A percentile compares a stretch with the other conserved stretches of the same genome.
Evolutionary conservation across 192 early-diverging fungal genomes (phyloP).

Genomic region (Backusella liffmaniae): DNA sequence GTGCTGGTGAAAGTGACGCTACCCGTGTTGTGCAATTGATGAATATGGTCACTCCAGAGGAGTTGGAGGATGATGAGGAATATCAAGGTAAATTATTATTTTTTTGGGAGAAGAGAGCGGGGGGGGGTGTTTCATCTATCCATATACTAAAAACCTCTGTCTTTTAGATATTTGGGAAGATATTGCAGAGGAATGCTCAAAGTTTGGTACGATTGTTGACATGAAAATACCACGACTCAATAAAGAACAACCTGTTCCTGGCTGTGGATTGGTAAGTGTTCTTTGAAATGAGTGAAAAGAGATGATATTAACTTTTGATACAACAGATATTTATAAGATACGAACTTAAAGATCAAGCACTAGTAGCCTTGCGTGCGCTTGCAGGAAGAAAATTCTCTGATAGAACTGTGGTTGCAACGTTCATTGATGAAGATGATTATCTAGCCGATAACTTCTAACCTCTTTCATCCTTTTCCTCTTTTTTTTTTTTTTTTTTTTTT

Average conservation of each 20-base stretch:
- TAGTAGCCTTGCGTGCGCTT: conserved; percentile 71
- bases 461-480: not conserved
- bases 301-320: not conserved
- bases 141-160: not conserved
- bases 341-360: conserved; percentile 52
- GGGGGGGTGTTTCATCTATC: not conserved
- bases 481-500: not conserved
- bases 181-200: conserved; percentile 85
- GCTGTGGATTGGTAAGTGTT: conserved; percentile 77
- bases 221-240: conserved; percentile 82
- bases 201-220: conserved; percentile 73
- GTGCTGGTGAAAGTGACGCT: conserved; percentile 58
- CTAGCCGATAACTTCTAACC: conserved; percentile 57
- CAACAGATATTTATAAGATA: conserved; percentile 85
- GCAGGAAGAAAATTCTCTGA: conserved; percentile 93
- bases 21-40: conserved; percentile 84
- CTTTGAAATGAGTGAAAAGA: not conserved
- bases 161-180: conserved; percentile 82
- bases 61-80: conserved; percentile 83
- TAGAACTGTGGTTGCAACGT: conserved; percentile 87
- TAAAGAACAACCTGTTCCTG: conserved; percentile 53
- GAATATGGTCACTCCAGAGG: conserved; percentile 89
- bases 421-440: conserved; percentile 74
- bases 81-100: conserved; percentile 62
- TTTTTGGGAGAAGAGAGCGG: not conserved